These are phyloP conservation scores for Corrigiola litoralis DNA, from an alignment of 179 eudicot genomes.

Conservation along the genomic window DNA sequence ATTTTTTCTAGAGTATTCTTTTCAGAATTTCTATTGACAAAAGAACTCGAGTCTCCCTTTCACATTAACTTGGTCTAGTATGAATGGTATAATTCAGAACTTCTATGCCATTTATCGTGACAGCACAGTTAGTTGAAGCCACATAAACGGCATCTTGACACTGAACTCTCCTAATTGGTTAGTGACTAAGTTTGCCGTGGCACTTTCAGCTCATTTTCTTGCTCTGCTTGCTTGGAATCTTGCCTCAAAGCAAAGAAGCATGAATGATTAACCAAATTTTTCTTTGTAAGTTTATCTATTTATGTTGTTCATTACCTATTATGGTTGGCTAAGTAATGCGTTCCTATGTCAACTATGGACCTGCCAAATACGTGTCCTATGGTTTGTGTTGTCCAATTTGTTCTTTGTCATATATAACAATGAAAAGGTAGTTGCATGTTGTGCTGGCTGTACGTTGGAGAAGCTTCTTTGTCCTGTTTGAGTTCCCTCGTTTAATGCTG, in stretches of 20 bases:
- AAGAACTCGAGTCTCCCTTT: no score
- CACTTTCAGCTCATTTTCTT: background rate
- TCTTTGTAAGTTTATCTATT: background rate
- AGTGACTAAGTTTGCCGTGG: no score
- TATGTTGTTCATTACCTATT: background rate
- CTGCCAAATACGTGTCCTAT: background rate
- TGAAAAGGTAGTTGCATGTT: background rate
- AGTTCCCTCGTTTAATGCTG: no score
- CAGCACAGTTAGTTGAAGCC: background rate
- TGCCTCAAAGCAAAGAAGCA: background rate
- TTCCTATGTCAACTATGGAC: background rate
- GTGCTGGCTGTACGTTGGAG: background rate
- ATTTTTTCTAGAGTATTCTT: no score
- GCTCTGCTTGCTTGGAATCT: background rate
- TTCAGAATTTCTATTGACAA: no score
- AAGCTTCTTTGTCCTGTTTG: background rate
- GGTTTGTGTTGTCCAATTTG: background rate
- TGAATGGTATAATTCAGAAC: no score
- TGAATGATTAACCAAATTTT: background rate
- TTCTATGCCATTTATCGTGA: background rate
- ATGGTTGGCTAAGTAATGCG: background rate
- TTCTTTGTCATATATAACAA: background rate
- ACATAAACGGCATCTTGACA: background rate
- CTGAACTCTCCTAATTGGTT: background rate
- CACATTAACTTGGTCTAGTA: no score